Conservation (phyloP, 2,329 filamentous ascomycete genomes). For the Fusarium sp. region DNA sequence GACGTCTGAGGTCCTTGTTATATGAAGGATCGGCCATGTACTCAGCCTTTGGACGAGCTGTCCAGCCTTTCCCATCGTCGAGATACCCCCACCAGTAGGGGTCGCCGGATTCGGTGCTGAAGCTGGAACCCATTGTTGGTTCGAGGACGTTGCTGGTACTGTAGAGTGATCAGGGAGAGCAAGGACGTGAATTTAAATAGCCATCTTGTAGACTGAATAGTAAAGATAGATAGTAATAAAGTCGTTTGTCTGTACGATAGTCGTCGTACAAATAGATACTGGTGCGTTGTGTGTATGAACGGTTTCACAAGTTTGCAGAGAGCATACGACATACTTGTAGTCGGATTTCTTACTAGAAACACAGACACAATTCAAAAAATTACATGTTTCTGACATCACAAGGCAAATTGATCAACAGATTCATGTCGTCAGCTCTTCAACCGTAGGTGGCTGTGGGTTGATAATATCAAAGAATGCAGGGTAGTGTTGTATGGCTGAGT, state of each 20-base stretch:
- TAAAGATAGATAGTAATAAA: too few relatives aligned
- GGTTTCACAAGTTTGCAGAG: too few relatives aligned
- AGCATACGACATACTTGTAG: background rate
- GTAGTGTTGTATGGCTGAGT: slow-evolving; percentile 2
- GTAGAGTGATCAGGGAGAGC: too few relatives aligned
- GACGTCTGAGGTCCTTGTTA: slow-evolving; percentile 4
- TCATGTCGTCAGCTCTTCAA: background rate
- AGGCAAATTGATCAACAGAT: background rate
- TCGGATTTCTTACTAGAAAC: background rate
- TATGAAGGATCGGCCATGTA: slow-evolving; percentile 7
- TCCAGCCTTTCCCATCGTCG: slow-evolving; percentile 6
- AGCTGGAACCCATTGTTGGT: slow-evolving; percentile 1
- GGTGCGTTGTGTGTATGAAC: background rate
- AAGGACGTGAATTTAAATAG: too few relatives aligned
- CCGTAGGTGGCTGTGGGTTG: background rate
- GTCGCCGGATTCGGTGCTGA: slow-evolving; percentile 1
- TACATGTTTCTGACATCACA: background rate
- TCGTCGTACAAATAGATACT: too few relatives aligned
- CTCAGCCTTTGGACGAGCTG: slow-evolving; percentile 4
- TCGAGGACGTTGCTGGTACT: too few relatives aligned
- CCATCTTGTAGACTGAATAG: too few relatives aligned
- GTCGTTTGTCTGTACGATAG: too few relatives aligned
- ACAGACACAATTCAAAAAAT: background rate
- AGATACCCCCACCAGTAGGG: slow-evolving; percentile 8
- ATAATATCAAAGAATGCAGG: background rate